Base-by-base conservation (phyloP, 306 rosid genomes). In the Carpinus fangiana region DNA sequence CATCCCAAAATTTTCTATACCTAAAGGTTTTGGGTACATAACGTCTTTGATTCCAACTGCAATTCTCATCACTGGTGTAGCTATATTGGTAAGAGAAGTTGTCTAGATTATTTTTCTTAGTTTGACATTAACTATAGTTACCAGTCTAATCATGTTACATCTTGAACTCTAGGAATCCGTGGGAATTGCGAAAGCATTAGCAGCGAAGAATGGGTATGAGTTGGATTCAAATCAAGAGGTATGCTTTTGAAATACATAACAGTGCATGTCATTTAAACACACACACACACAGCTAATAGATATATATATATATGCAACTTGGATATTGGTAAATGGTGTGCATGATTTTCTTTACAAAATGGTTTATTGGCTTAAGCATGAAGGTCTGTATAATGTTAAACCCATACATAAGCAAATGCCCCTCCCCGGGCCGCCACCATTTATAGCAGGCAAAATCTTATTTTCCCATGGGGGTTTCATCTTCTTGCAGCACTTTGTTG, bases 201-300 rank as follows among this genome's bases (percentile, higher is more conserved):
- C 98, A 61, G 98, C 96, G 11, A 95, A 95, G 83, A 95, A 95
- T 79, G 98, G 98, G 59, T 95, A 95, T 4, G 98, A 95, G 81
- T 89, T 95, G 88, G 98, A 92, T 81, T 91, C 98, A 85, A 95
- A 95, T 84, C 98, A 95, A 85, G 98, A 95, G 98, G 98, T 95
- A 87, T 87, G 84, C 64, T 64, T 80, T 84, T 79, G 73, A 43
- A 73, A 84, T 67, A 43, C 67, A 38, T 45, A 28, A 53, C 59
- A 31, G 31, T 73, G 55, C 31, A 11, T 31, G 31, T 81, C n/a
- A 8, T 64, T 72, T 85, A 67, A 73, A 66, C 73, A 10, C 34
- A 23, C 62, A 23, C 62, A 56, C 62, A n/a, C 26, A 18, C 0
- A 48, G 64, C 71, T 64, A 61, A 64, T 68, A 13, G 23, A 46